Evolutionary conservation across 495 filamentous ascomycete species (phyloP), one percentile per base, ranked within the genome.

Genomic region (Xylona heveae): DNA sequence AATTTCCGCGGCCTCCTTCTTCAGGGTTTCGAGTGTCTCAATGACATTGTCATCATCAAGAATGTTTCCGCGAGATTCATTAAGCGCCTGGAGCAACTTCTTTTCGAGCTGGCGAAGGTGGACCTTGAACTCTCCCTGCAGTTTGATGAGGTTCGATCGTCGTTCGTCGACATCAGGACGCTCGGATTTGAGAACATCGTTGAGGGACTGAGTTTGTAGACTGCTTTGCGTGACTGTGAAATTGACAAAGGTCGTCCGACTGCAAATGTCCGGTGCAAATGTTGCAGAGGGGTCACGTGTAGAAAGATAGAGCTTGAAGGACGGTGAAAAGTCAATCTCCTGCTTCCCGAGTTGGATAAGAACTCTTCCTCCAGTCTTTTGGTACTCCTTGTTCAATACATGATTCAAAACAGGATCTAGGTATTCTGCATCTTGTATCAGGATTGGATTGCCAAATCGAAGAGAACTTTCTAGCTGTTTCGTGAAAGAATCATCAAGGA

Each of bases 211-310:
- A 7, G 88, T 94, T 52, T 92, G 85, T 46, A 99, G 62, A 61
- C 85, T 94, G 64, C 88, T 94, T 50, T 94, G 85, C 5, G 88
- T 99, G 34, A 99, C 83, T 2, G 88, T 95, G 45, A 99, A 99
- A 52, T 99, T 99, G 62, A 99, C 88, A 52, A 99, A 90, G 0
- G 88, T 99, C 8, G 88, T 94, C 36, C 88, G 68, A 63, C 79
- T 90, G 68, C 90, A 99, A 29, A 99, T 76, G 54, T 99, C 88
- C 3, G 88, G 88, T n/a, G 88, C 73, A 54, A 99, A 99, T 6
- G 72, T 75, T 4, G 88, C 88, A 29, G 88, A 95, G 3, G 88
- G 88, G 62, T 99, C 90, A 42, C 84, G 62, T 1, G 88, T 99
- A 1, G 84, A 93, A 32, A 99, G 58, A 54, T 85, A 99, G 23